Conservation (phyloP, 495 filamentous ascomycete genomes). For the Articulospora tetracladia region DNA sequence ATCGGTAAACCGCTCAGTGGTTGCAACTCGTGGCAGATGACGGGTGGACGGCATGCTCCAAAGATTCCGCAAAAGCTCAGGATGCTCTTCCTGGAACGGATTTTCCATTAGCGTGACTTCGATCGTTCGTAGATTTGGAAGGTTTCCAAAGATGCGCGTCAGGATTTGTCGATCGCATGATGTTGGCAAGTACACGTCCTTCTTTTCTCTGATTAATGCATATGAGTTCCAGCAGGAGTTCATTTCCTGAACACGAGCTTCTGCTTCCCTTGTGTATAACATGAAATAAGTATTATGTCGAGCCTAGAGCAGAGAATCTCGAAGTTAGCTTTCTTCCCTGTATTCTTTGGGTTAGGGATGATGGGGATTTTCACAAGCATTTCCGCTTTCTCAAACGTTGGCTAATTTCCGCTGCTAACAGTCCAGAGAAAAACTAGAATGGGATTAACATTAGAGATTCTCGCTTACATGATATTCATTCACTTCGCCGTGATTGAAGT, state of each 20-base stretch:
- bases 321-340: too few species aligned
- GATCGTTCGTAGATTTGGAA: constrained; percentile 12
- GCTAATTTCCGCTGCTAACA: too few species aligned
- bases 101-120: constrained; percentile 10
- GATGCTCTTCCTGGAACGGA: constrained; percentile 14
- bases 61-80: constrained; percentile 11
- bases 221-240: constrained; percentile 9
- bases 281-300: constrained; percentile 21
- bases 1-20: constrained; percentile 14
- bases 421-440: too few species aligned
- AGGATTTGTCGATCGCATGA: constrained; percentile 9
- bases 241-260: constrained; percentile 1
- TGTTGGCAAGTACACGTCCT: constrained; percentile 9
- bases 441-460: constrained; percentile 18
- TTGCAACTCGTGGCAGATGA: constrained; percentile 13
- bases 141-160: neutral
- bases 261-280: constrained; percentile 13
- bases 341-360: too few species aligned
- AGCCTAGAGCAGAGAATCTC: too few species aligned
- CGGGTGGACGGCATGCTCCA: constrained; percentile 21
- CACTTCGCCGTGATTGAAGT: constrained; percentile 18
- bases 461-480: constrained; percentile 24
- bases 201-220: neutral
- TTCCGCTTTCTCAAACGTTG: too few species aligned
- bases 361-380: too few species aligned